Base-by-base conservation (phyloP, 2,329 filamentous ascomycete species). In the Paracoccidioides lutzii region DNA sequence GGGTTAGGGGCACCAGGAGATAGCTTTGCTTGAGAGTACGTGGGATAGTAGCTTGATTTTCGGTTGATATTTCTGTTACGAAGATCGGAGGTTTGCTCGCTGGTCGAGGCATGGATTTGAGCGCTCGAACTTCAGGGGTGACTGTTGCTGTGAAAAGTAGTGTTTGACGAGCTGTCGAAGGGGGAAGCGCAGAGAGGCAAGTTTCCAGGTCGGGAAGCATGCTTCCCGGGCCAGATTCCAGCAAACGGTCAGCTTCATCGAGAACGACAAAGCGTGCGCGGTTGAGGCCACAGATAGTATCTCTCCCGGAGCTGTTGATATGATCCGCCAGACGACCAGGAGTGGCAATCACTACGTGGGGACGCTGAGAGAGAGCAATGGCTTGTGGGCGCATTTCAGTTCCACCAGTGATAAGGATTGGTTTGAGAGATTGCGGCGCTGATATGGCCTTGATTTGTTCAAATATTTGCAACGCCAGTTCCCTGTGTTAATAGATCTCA, bases 371-470 rank as follows among this genome's bases (percentile, higher is more conserved):
- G 15, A 98, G 79, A 14, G 85, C 86, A 60, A 95, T 85, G 7
- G 93, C 91, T 72, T 98, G 93, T 12, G 84, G 75, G 52, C 89
- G 82, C 88, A 97, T 96, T 67, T 98, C 91, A 35, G 87, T 82
- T 41, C 93, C 93, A 52, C 93, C 93, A 0, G 89, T 97, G 44
- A 98, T 80, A n/a, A 98, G 79, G 46, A 91, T 78, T 3, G 87
- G 84, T 69, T 95, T 95, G 62, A 98, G 80, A 56, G 84, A 87
- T 65, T 95, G 89, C 0, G 88, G 86, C 3, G 90, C 83, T 2
- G 89, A 91, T 55, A 98, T 89, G 12, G 93, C 93, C 67, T 89
- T 89, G 75, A 97, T 85, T 70, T 98, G 93, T 73, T 98, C 93
- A 69, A 85, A 94, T 52, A 98, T 96, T 68, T 98, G 93, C 28